phyloP scores from a whole-genome alignment of 225 moss, liverwort and hornwort genomes.

The Physcomitrellopsis africana region DNA sequence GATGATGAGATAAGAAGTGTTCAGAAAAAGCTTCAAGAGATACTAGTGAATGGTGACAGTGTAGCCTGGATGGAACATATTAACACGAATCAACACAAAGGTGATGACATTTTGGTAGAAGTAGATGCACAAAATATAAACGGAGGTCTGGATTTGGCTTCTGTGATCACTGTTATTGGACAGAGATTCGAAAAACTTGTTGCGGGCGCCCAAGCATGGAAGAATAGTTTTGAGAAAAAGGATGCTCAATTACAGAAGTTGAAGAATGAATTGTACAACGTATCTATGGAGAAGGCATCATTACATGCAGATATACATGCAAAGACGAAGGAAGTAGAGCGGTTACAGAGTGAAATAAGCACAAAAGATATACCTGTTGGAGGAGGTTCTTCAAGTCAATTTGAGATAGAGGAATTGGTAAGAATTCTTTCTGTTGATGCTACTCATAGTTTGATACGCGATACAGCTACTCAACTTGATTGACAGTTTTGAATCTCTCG shows the following conservation, averaged over 20 bases:
- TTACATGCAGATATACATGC: slow-evolving; percentile 61
- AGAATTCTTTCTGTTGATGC: slow-evolving; percentile 10
- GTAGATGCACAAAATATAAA: slow-evolving; percentile 32
- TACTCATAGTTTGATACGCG: slow-evolving; percentile 23
- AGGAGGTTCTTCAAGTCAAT: slow-evolving; percentile 41
- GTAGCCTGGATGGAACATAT: slow-evolving; percentile 46
- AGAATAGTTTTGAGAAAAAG: slow-evolving; percentile 53
- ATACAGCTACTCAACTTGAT: slow-evolving; percentile 1
- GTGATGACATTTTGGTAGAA: slow-evolving; percentile 35
- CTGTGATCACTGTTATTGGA: slow-evolving; percentile 36
- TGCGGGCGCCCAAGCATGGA: slow-evolving; percentile 45
- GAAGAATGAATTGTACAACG: slow-evolving; percentile 64
- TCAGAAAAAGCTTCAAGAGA: slow-evolving; percentile 38
- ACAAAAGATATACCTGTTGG: slow-evolving; percentile 37
- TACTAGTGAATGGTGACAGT: slow-evolving; percentile 46
- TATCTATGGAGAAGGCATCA: slow-evolving; percentile 52
- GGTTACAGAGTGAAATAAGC: slow-evolving; percentile 52
- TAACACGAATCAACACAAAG: slow-evolving; percentile 27
- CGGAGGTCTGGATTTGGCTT: slow-evolving; percentile 31
- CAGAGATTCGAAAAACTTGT: slow-evolving; percentile 42
- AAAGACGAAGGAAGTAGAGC: slow-evolving; percentile 61
- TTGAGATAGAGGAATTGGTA: slow-evolving; percentile 77
- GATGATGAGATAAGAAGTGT: slow-evolving; percentile 31
- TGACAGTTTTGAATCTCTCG: background rate
- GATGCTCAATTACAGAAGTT: slow-evolving; percentile 66